Percentiles rank a stretch among this genome's conserved stretches.
These are phyloP conservation scores for Fusarium ramigenum DNA, from an alignment of 2,329 filamentous ascomycete species.

Conservation along the genomic window DNA sequence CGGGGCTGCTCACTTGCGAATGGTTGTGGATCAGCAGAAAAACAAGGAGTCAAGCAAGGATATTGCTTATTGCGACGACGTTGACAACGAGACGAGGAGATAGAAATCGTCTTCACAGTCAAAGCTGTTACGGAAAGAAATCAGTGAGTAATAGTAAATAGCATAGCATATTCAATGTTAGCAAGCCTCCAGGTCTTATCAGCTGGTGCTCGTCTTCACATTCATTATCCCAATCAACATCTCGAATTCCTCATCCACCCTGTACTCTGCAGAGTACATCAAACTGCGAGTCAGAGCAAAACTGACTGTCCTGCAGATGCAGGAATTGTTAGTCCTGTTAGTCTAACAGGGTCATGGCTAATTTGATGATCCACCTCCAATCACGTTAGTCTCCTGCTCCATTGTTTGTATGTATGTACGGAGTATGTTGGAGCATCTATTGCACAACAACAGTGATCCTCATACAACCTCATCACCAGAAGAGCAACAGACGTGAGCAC, in stretches of 20 bases:
- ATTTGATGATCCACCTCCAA: constrained; percentile 36
- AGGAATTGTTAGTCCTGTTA: constrained; percentile 13
- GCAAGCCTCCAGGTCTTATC: constrained; percentile 9
- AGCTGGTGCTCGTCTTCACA: not conserved
- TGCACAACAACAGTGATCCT: not conserved
- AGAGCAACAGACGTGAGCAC: not conserved
- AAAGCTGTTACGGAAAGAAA: not conserved
- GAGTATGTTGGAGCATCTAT: not conserved
- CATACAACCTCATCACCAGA: not conserved
- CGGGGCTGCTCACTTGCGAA: constrained; percentile 18
- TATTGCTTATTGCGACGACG: constrained; percentile 29
- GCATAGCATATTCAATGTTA: not conserved
- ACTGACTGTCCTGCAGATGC: constrained; percentile 20
- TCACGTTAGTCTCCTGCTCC: not conserved
- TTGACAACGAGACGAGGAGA: constrained; percentile 1
- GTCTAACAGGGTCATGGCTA: constrained; percentile 26
- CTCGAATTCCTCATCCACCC: not conserved
- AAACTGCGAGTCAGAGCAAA: constrained; percentile 31
- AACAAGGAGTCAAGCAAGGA: constrained; percentile 10
- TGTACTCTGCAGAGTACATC: not conserved
- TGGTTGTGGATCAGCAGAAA: constrained; percentile 27
- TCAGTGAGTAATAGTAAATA: not conserved
- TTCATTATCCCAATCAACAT: not conserved
- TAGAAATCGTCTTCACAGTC: not conserved
- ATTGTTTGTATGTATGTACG: not conserved